Base-by-base conservation (phyloP, 345 rosid genomes). In the Euphorbia peplus region DNA sequence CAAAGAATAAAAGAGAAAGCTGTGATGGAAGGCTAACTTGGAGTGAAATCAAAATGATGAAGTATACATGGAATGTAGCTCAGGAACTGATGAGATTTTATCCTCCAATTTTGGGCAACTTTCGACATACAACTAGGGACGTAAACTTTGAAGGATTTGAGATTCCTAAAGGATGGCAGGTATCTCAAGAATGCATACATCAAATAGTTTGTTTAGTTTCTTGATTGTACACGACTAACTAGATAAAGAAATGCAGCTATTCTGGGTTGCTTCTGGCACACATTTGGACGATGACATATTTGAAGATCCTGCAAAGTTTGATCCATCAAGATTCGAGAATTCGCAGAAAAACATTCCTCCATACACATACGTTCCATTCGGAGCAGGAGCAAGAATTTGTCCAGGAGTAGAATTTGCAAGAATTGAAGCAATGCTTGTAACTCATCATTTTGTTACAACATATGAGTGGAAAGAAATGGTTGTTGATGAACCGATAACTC, bases 401-500 rank as follows among this genome's bases (percentile, higher is more conserved):
- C 69, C 69, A 2, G 69, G 69, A 4, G 47, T 47, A 3, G 69
- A 65, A 51, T 65, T 65, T 65, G 69, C 58, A 4, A 18, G 58
- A 16, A 65, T 51, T 5, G 69, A 66, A 32, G 15, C n/a, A 4
- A 4, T 66, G 0, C 0, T 51, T 10, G 28, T 66, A n/a, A 30
- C 52, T 52, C 59, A 66, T 66, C 60, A 66, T 25, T 6, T 66
- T 4, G 35, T 66, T 7, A 66, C 60, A 8, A 51, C 16, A 19
- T 66, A 66, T 12, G 4, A 47, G 4, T 52, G 69, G 69, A 66
- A 42, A 8, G 8, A 32, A 35, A 15, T 35, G 30, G 0, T 32
- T 14, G 19, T 28, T 15, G 19, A 66, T 30, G 69, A 66, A 15
- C 30, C 46, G 9, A 35, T n/a, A n/a, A n/a, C n/a, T n/a, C n/a